phyloP scores from a whole-genome alignment of 441 rosid genomes.

The Syzygium malaccense region DNA sequence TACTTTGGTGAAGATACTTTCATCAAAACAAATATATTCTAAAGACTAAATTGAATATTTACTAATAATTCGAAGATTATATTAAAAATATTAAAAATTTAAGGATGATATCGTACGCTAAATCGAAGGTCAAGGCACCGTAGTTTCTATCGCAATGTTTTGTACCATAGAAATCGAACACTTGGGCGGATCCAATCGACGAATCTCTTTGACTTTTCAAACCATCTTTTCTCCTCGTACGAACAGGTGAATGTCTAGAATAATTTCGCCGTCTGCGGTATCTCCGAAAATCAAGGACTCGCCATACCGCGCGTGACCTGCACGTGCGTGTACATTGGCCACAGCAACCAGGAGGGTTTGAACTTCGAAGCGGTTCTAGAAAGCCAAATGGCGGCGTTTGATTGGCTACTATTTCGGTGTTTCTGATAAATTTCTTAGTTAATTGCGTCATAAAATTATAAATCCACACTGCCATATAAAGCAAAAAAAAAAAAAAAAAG shows the following conservation, averaged over 20 bases:
- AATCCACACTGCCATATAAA: background rate
- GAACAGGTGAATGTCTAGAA: background rate
- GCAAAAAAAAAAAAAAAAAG: background rate
- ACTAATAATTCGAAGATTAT: accelerated
- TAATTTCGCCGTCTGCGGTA: background rate
- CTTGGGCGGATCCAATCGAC: background rate
- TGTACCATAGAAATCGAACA: background rate
- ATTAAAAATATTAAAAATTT: background rate
- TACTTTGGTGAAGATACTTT: no score
- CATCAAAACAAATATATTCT: no score
- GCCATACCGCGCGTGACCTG: background rate
- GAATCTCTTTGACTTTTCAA: background rate
- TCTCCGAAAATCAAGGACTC: background rate
- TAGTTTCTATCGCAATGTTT: no score
- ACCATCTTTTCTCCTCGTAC: background rate
- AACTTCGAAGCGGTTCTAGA: background rate
- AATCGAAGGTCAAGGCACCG: background rate
- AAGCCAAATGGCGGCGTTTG: background rate
- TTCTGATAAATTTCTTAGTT: background rate
- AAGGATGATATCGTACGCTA: accelerated
- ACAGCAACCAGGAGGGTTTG: no score
- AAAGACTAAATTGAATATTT: background rate
- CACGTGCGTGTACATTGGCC: background rate
- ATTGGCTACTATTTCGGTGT: background rate
- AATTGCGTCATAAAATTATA: background rate